These are phyloP conservation scores for Ogataea trehalophila DNA, from an alignment of 805 yeast species.

Conservation along the genomic window DNA sequence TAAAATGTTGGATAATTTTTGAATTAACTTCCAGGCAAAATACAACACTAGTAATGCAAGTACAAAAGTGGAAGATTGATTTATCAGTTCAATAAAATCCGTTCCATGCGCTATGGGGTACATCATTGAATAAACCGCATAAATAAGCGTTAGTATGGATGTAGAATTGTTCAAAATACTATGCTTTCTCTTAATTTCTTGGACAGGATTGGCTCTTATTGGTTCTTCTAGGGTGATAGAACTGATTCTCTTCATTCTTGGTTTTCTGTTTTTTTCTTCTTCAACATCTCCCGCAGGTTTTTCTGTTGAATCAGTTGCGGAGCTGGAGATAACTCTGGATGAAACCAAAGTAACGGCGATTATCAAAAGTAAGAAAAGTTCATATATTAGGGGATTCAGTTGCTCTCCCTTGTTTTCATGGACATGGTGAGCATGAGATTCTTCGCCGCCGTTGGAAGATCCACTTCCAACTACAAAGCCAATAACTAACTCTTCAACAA, in stretches of 20 bases:
- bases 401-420: constrained; percentile 17
- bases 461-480: constrained; percentile 32
- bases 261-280: constrained; percentile 3
- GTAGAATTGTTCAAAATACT: constrained; percentile 35
- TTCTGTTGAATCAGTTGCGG: not conserved
- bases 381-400: constrained; percentile 27
- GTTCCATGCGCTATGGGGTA: constrained; percentile 24
- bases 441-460: constrained; percentile 13
- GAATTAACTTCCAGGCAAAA: constrained; percentile 37
- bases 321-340: constrained; percentile 22
- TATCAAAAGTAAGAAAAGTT: constrained; percentile 22
- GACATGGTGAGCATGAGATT: constrained; percentile 27
- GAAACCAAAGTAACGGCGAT: constrained; percentile 31
- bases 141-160: constrained; percentile 37
- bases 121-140: constrained; percentile 27
- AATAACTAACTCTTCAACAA: constrained; percentile 69
- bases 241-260: constrained; percentile 21
- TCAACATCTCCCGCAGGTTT: constrained; percentile 1
- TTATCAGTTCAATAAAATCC: constrained; percentile 16
- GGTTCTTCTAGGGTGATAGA: constrained; percentile 26
- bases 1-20: constrained; percentile 46
- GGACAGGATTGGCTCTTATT: constrained; percentile 6
- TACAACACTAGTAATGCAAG: constrained; percentile 21
- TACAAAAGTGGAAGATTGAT: constrained; percentile 22
- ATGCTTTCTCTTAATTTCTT: constrained; percentile 9